Evolutionary conservation across 1,284 basidiomycete species (phyloP), one percentile per base, ranked within the genome.

Genomic region (Singerocomus inundabilis): DNA sequence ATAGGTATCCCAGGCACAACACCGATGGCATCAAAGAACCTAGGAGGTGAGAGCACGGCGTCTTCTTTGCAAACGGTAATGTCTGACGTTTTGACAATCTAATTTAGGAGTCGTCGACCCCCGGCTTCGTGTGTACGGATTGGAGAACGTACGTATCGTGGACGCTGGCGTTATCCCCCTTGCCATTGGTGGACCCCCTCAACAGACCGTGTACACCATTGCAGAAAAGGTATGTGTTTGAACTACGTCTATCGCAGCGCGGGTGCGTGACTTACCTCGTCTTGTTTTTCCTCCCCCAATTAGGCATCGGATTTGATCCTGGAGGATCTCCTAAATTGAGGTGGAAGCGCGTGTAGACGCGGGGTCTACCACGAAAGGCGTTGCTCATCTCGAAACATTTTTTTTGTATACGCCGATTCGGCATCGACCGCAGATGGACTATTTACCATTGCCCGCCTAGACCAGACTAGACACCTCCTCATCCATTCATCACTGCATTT

Each of bases 201-300:
- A 50, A 36, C 47, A 40, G 13, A 50, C 47, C 5, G 46, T 50
- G 7, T 50, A 50, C 28, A 11, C 46, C 12, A 32, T 50, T n/a
- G 37, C 38, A 26, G 38, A 51, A 21, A 50, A 35, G 13, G 48
- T 40, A 25, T 18, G 37, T 16, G 5, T 38, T 28, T 13, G 15
- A n/a, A 24, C 4, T 16, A 39, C 28, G 11, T 11, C 5, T 15
- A 10, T 12, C 9, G 6, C 6, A 11, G 4, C 7, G 25, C 24
- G n/a, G 10, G 36, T 42, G 38, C 36, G 15, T n/a, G 0, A 7
- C 44, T 44, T 44, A n/a, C 18, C 5, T 29, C 10, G 5, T 31
- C 26, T 29, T 10, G 7, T 31, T 32, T 8, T 3, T 5, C 5
- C 15, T 21, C 21, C 21, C 21, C 4, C 21, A 4, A 21, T 33